Base-by-base conservation (phyloP, 140 eudicot genomes). In the Stevia rebaudiana region DNA sequence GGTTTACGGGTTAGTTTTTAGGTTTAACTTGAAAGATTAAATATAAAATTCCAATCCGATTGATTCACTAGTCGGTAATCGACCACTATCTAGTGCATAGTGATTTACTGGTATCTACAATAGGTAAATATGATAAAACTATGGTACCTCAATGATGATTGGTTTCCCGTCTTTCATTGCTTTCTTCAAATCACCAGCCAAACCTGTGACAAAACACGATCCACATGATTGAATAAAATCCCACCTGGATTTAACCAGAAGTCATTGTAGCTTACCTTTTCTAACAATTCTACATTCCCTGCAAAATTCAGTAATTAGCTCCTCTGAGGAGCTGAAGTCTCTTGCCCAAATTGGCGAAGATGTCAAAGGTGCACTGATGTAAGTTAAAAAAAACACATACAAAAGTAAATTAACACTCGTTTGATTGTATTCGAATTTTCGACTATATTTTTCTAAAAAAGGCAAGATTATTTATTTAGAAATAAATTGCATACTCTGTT, bases 161-260 rank as follows among this genome's bases (percentile, higher is more conserved):
- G 98, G 98, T 41, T 92, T 92, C 62, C 98, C 98, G 71, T 92
- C 98, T 80, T 92, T 92, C 98, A 92, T 92, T 60, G 98, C 98
- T 85, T 92, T 92, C 89, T 88, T 92, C 72, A 92, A 69, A 83
- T 92, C 98, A 77, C 98, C 98, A 71, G 95, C 96, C 81, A 92
- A 80, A 75, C 98, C 96, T 92, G 75, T 8, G 37, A 54, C 49
- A 50, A 69, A 67, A 57, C 33, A 61, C 11, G 50, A 54, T 42
- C 70, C 22, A 31, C 30, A 57, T 12, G 8, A 53, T 23, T 24
- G 39, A 50, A 21, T 10, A 60, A 51, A 19, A 43, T 33, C 18
- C 21, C 17, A 8, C 9, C 44, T 56, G 28, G 44, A 21, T 39
- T 42, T 11, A 52, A 43, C 71, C 31, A 42, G 58, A 23, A 25